Evolutionary conservation across 768 basidiomycete genomes (phyloP).

Genomic region (Pisolithus orientalis): DNA sequence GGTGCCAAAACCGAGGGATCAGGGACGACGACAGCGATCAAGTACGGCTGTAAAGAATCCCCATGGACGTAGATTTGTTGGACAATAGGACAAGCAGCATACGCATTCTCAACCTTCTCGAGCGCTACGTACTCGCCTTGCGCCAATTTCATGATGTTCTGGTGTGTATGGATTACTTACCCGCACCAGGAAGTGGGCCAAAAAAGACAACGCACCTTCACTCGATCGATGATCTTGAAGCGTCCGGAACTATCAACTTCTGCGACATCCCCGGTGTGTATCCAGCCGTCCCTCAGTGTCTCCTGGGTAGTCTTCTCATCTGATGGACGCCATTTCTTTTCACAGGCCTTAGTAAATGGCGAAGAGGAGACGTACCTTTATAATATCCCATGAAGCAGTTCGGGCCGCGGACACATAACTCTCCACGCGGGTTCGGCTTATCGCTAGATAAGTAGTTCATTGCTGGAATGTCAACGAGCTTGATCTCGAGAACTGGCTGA

Average conservation of each 20-base stretch:
- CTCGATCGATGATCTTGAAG: conserved; percentile 87
- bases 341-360: conserved; percentile 56
- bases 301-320: conserved; percentile 81
- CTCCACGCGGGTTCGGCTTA: conserved; percentile 86
- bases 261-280: conserved; percentile 87
- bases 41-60: conserved; percentile 82
- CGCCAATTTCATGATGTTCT: conserved; percentile 98
- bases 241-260: conserved; percentile 75
- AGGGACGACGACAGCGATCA: conserved; percentile 78
- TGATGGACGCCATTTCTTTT: conserved; percentile 21
- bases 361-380: conserved; percentile 59
- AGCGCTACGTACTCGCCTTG: conserved; percentile 99
- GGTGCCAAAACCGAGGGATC: conserved; percentile 70
- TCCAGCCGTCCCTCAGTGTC: conserved; percentile 81
- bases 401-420: conserved; percentile 66
- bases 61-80: conserved; percentile 86
- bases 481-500: conserved; percentile 68
- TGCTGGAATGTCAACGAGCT: conserved; percentile 82
- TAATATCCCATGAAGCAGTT: conserved; percentile 65
- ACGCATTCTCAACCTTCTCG: conserved; percentile 88
- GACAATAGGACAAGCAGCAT: conserved; percentile 62
- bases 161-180: neutral
- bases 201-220: conserved; percentile 56
- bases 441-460: conserved; percentile 89
- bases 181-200: neutral